Conservation (phyloP, 352 stramenopile species). For the Pythium aphanidermatum region DNA sequence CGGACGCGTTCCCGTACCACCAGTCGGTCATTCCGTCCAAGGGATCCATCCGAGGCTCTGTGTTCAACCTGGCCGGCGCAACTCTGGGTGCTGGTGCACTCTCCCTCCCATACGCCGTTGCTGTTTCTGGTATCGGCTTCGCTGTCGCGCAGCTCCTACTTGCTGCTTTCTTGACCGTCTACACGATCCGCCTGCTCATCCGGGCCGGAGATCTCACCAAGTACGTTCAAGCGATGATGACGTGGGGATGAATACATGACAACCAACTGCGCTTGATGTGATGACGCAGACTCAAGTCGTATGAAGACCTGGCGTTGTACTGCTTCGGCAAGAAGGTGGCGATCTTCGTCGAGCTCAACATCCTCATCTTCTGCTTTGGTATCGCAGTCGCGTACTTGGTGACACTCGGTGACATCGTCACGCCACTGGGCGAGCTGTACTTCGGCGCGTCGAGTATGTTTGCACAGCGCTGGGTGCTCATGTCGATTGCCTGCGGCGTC, state of each 20-base stretch:
- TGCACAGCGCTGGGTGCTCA: slow-evolving; percentile 70
- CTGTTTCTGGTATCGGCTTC: slow-evolving; percentile 73
- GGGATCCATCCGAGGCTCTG: slow-evolving; percentile 74
- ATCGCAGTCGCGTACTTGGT: slow-evolving; percentile 83
- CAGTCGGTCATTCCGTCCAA: slow-evolving; percentile 77
- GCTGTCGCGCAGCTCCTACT: slow-evolving; percentile 64
- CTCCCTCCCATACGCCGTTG: slow-evolving; percentile 75
- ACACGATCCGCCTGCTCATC: slow-evolving; percentile 80
- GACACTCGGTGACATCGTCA: slow-evolving; percentile 78
- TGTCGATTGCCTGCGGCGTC: slow-evolving; percentile 62
- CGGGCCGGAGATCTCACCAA: slow-evolving; percentile 73
- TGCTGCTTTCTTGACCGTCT: slow-evolving; percentile 66
- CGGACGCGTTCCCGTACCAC: slow-evolving; percentile 65
- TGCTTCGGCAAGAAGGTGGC: slow-evolving; percentile 79
- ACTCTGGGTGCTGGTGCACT: slow-evolving; percentile 73
- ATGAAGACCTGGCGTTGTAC: slow-evolving; percentile 78
- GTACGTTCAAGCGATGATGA: slow-evolving; percentile 23
- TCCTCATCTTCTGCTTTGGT: slow-evolving; percentile 82
- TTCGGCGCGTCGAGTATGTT: slow-evolving; percentile 57
- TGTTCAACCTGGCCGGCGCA: slow-evolving; percentile 81
- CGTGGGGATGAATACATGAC: neutral
- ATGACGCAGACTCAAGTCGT: slow-evolving; percentile 76
- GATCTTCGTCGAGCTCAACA: slow-evolving; percentile 84
- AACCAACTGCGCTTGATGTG: neutral
- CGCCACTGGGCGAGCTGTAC: slow-evolving; percentile 62